Percentiles rank a stretch among this genome's conserved stretches.
phyloP scores from a whole-genome alignment of 768 basidiomycete species.

The Paxillus rubicundulus region DNA sequence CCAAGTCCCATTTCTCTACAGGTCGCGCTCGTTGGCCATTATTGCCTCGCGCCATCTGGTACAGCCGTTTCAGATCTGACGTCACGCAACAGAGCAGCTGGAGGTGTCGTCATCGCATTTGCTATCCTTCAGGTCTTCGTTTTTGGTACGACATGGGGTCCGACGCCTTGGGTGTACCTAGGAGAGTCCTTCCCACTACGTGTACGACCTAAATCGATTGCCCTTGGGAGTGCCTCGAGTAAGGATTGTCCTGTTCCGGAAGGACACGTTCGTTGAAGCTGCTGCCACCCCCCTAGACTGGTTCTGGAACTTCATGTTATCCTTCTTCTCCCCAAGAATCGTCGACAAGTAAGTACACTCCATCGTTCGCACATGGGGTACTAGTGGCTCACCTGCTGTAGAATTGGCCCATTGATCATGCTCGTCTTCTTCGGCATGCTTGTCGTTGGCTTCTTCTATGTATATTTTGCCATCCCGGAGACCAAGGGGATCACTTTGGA shows the following conservation, averaged over 20 bases:
- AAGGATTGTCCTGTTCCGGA: background rate
- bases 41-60: slow-evolving; percentile 52
- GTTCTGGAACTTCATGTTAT: slow-evolving; percentile 76
- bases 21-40: slow-evolving; percentile 74
- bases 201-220: slow-evolving; percentile 74
- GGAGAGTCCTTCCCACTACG: slow-evolving; percentile 82
- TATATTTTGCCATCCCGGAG: slow-evolving; percentile 77
- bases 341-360: slow-evolving; percentile 43
- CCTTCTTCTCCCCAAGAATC: slow-evolving; percentile 70
- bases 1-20: slow-evolving; percentile 16
- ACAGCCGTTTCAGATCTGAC: slow-evolving; percentile 51
- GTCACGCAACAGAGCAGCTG: slow-evolving; percentile 54
- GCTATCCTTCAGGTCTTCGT: slow-evolving; percentile 75
- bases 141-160: slow-evolving; percentile 76
- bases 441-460: slow-evolving; percentile 65
- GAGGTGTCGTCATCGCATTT: slow-evolving; percentile 68
- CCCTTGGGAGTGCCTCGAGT: slow-evolving; percentile 65
- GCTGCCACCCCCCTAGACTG: slow-evolving; percentile 36
- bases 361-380: background rate
- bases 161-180: slow-evolving; percentile 73
- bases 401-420: slow-evolving; percentile 73
- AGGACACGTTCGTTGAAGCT: slow-evolving; percentile 6
- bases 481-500: slow-evolving; percentile 76
- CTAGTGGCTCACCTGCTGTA: slow-evolving; percentile 15
- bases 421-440: slow-evolving; percentile 78